Percentiles rank a stretch among this genome's conserved stretches.
Conservation (phyloP, 108 stramenopile genomes). For the Conticribra guillardii region DNA sequence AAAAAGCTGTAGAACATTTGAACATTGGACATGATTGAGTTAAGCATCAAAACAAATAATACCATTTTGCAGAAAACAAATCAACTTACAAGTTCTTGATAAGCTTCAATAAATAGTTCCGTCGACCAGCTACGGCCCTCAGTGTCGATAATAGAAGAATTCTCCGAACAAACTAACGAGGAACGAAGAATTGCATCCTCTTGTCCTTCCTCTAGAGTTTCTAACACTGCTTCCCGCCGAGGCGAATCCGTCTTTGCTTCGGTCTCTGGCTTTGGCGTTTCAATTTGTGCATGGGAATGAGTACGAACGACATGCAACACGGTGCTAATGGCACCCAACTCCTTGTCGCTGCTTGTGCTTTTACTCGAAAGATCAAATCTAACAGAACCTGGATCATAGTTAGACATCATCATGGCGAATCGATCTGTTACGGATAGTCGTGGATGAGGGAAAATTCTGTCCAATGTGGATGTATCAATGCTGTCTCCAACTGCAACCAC, state of each 20-base stretch:
- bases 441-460: not conserved
- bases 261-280: no score
- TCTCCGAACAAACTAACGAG: constrained; percentile 9
- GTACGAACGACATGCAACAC: constrained; percentile 20
- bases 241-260: not conserved
- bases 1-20: no score
- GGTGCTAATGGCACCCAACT: constrained; percentile 10
- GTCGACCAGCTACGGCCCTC: constrained; percentile 10
- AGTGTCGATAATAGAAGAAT: constrained; percentile 13
- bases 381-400: constrained; percentile 37
- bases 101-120: constrained; percentile 18
- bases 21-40: no score
- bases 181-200: not conserved
- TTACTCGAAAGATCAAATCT: constrained; percentile 8
- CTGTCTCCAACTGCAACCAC: not conserved
- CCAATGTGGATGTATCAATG: not conserved
- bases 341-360: constrained; percentile 20
- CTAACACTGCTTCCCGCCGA: not conserved
- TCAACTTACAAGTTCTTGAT: constrained; percentile 38
- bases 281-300: no score
- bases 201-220: not conserved
- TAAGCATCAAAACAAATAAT: no score
- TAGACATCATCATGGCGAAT: constrained; percentile 45
- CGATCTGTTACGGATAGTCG: constrained; percentile 38
- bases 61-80: no score